Conservation (phyloP, 306 rosid species). For the Vigna reflexopilosa region DNA sequence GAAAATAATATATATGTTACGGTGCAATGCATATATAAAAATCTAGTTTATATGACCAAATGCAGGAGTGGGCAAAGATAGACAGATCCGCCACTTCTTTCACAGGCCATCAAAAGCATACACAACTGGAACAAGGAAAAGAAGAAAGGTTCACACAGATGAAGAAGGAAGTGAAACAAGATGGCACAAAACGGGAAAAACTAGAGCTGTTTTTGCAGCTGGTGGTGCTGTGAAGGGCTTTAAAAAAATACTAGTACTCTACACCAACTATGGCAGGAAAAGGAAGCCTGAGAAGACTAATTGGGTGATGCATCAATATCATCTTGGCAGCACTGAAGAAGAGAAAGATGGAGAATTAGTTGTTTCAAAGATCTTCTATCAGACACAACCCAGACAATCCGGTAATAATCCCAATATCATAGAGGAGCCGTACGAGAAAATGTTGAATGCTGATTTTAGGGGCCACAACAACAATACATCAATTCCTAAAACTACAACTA, state of each 20-base stretch:
- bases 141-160: slow-evolving; percentile 86
- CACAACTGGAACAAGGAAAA: slow-evolving; percentile 88
- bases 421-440: slow-evolving; percentile 56
- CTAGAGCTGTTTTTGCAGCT: slow-evolving; percentile 58
- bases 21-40: not conserved
- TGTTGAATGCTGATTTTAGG: slow-evolving; percentile 23
- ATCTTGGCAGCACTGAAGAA: slow-evolving; percentile 79
- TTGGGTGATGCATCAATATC: slow-evolving; percentile 99
- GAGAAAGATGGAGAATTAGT: slow-evolving; percentile 91
- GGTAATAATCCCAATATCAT: slow-evolving; percentile 50
- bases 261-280: slow-evolving; percentile 85
- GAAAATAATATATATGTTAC: too few relatives aligned
- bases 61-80: slow-evolving; percentile 81
- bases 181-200: slow-evolving; percentile 99
- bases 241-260: slow-evolving; percentile 88
- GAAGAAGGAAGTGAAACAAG: slow-evolving; percentile 88
- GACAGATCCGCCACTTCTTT: slow-evolving; percentile 87
- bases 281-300: slow-evolving; percentile 85
- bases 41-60: too few relatives aligned
- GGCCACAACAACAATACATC: slow-evolving; percentile 6
- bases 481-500: slow-evolving; percentile 47
- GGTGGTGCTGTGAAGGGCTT: slow-evolving; percentile 69
- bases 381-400: slow-evolving; percentile 85
- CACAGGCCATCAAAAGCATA: slow-evolving; percentile 95
- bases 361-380: slow-evolving; percentile 86